Conservation (phyloP, 202 grass and related monocot genomes). For the Dendrocalamus latiflorus region DNA sequence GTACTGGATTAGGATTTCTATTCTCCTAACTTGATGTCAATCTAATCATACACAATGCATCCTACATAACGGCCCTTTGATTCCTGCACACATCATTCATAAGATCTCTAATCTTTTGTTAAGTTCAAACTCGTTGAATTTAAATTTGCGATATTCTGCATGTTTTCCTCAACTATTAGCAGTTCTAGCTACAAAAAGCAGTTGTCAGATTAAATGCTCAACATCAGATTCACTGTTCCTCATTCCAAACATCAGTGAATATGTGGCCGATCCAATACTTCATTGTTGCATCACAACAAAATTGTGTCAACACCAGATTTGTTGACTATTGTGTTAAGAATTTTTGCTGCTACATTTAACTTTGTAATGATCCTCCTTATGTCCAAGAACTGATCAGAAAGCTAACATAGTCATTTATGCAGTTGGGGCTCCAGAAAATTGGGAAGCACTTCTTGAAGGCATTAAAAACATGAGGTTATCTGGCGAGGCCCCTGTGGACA, state of each 20-base stretch:
- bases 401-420: slow-evolving; percentile 21
- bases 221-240: not conserved
- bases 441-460: slow-evolving; percentile 70
- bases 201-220: not conserved
- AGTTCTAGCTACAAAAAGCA: not conserved
- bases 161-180: not conserved
- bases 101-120: not conserved
- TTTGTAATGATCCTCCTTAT: not conserved
- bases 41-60: not conserved
- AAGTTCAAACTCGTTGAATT: not conserved
- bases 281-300: not conserved
- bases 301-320: not conserved
- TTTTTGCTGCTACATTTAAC: not conserved
- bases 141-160: not conserved
- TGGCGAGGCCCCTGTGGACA: slow-evolving; percentile 77
- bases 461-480: slow-evolving; percentile 86
- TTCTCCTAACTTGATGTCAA: not conserved
- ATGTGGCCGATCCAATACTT: not conserved
- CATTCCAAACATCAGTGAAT: not conserved
- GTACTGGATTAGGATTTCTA: not conserved
- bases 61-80: not conserved
- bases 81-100: not conserved
- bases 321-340: not conserved
- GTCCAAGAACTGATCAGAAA: not conserved
- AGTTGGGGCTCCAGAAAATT: slow-evolving; percentile 65